Evolutionary conservation across 768 basidiomycete genomes (phyloP).

Genomic region (Suillus bovinus): DNA sequence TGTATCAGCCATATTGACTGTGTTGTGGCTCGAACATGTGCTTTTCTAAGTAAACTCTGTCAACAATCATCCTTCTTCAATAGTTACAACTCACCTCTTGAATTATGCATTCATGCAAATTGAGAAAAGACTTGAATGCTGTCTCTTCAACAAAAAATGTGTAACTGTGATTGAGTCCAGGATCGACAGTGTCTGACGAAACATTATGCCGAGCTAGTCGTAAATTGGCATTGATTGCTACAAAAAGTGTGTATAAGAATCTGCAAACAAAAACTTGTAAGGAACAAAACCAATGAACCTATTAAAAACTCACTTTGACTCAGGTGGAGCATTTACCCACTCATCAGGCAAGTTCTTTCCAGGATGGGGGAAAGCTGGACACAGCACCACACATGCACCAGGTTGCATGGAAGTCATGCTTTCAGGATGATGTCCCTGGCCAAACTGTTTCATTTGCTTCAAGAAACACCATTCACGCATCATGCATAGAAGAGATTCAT

Average conservation of each 20-base stretch:
- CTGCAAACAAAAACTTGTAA: slow-evolving; percentile 1
- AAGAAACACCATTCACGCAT: background rate
- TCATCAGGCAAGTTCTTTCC: slow-evolving; percentile 10
- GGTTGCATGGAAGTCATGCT: background rate
- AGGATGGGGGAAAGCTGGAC: slow-evolving; percentile 9
- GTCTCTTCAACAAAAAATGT: slow-evolving; percentile 24
- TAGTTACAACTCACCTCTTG: slow-evolving; percentile 18
- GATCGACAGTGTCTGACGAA: slow-evolving; percentile 15
- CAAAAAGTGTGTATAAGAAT: slow-evolving; percentile 19
- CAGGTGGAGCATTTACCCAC: background rate
- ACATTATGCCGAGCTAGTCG: slow-evolving; percentile 19
- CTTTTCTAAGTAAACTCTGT: background rate
- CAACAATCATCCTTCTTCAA: background rate
- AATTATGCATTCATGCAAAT: background rate
- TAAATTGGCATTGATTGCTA: slow-evolving; percentile 30
- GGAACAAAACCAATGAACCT: background rate
- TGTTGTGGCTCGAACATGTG: too few species aligned
- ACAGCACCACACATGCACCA: slow-evolving; percentile 1
- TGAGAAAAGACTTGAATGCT: slow-evolving; percentile 18
- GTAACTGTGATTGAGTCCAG: slow-evolving; percentile 21
- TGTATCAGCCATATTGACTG: too few species aligned
- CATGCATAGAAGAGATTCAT: background rate
- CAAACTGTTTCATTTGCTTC: background rate
- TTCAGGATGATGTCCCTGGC: background rate
- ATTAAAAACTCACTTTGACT: background rate